A percentile compares a stretch with the other conserved stretches of the same genome.
Evolutionary conservation across 202 grass and related monocot genomes (phyloP).

Genomic region (Carex arenaria): DNA sequence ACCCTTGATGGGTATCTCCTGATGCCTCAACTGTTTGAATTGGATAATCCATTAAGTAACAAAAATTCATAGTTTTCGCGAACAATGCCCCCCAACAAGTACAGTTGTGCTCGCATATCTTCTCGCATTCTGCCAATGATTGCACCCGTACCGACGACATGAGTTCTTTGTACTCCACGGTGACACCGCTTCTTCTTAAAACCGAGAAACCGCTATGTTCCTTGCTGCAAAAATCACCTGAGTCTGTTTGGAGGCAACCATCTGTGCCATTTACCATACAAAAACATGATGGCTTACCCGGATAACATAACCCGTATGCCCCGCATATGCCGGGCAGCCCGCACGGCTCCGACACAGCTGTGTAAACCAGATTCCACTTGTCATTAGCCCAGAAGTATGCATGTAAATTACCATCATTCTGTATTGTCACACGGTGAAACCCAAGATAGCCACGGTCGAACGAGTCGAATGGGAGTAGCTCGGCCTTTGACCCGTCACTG

Average conservation of each 20-base stretch:
- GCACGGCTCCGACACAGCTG: conserved; percentile 45
- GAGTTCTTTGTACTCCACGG: conserved; percentile 50
- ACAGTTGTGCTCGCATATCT: conserved; percentile 52
- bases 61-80: conserved; percentile 43
- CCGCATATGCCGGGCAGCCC: conserved; percentile 58
- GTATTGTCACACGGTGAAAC: conserved; percentile 63
- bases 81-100: conserved; percentile 63
- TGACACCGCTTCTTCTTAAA: conserved; percentile 42
- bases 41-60: conserved; percentile 66
- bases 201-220: conserved; percentile 28
- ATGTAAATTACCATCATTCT: conserved; percentile 70
- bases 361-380: conserved; percentile 47
- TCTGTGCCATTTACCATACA: conserved; percentile 36
- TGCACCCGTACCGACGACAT: conserved; percentile 27
- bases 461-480: conserved; percentile 58
- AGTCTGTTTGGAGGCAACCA: conserved; percentile 37
- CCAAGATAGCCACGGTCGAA: conserved; percentile 38
- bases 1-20: conserved; percentile 51
- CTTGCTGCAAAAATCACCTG: conserved; percentile 37
- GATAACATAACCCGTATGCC: conserved; percentile 56
- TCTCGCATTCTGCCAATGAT: conserved; percentile 56
- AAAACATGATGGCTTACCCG: conserved; percentile 38
- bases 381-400: conserved; percentile 69
- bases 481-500: conserved; percentile 23
- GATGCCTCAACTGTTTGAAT: conserved; percentile 47